Percentiles rank a stretch among this genome's conserved stretches.
phyloP scores from a whole-genome alignment of 1,139 yeast species.

The Pneumocystis murina region DNA sequence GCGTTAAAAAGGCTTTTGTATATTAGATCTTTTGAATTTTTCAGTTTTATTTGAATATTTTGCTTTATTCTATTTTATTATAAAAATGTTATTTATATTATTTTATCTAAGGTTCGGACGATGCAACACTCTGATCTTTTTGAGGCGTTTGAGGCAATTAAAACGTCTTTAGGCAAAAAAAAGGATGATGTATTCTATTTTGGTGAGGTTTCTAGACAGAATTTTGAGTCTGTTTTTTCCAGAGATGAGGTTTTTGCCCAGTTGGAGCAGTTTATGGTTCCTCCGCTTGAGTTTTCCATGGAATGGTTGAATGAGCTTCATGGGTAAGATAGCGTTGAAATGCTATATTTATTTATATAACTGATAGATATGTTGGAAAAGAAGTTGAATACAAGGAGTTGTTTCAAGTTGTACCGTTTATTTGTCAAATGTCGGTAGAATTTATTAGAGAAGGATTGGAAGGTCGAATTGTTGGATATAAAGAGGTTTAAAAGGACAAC shows the following conservation, averaged over 20 bases:
- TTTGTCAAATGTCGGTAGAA: conserved; percentile 28
- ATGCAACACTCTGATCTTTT: no score
- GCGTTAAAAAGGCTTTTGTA: no score
- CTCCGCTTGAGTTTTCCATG: conserved; percentile 20
- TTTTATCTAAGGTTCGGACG: no score
- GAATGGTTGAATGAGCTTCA: conserved; percentile 26
- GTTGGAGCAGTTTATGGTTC: conserved; percentile 20
- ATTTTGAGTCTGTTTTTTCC: conserved; percentile 7
- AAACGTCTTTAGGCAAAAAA: neutral
- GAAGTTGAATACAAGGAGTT: conserved; percentile 21
- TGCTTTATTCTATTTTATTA: no score
- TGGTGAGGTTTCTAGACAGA: neutral
- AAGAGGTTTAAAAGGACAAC: conserved; percentile 38
- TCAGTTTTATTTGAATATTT: no score
- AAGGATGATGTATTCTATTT: neutral
- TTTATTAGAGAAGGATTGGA: conserved; percentile 50
- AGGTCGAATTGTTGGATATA: conserved; percentile 49
- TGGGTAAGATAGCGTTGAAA: conserved; percentile 16
- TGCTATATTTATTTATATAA: neutral
- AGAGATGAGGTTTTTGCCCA: neutral
- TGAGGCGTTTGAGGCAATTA: neutral
- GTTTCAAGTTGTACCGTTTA: conserved; percentile 25
- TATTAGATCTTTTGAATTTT: no score
- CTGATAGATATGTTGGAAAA: neutral
- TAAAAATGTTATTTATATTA: no score